Percentiles rank a stretch among this genome's conserved stretches.
phyloP scores from a whole-genome alignment of 2,329 filamentous ascomycete genomes.

The Proliferodiscus dingleyae region DNA sequence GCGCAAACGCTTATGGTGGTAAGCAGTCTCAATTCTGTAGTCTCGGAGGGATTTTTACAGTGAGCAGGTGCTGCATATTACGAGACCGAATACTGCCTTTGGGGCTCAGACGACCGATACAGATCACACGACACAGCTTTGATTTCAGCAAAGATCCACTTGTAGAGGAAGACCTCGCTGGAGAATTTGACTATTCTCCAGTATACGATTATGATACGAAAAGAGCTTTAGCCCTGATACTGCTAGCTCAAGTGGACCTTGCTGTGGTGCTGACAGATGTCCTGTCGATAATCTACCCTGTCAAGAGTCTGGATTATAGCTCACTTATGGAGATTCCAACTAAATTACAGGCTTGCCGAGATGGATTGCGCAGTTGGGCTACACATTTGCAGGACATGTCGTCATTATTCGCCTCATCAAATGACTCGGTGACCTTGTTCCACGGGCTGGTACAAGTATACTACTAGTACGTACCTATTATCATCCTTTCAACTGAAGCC shows the following conservation, averaged over 20 bases:
- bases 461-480: slow-evolving; percentile 2
- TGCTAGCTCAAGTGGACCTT: slow-evolving; percentile 8
- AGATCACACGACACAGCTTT: slow-evolving; percentile 44
- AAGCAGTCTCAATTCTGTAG: not conserved
- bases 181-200: slow-evolving; percentile 41
- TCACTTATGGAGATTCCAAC: slow-evolving; percentile 3
- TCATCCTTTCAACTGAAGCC: not conserved
- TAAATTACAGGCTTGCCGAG: not conserved
- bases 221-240: slow-evolving; percentile 29
- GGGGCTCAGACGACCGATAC: slow-evolving; percentile 45
- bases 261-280: slow-evolving; percentile 9
- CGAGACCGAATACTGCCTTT: slow-evolving; percentile 47
- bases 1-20: slow-evolving; percentile 51
- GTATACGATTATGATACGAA: slow-evolving; percentile 45
- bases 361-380: not conserved
- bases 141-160: slow-evolving; percentile 38
- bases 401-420: not conserved
- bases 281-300: slow-evolving; percentile 8
- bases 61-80: slow-evolving; percentile 38
- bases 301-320: slow-evolving; percentile 1
- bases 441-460: slow-evolving; percentile 5
- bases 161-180: slow-evolving; percentile 39
- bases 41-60: not conserved
- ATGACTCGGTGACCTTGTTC: slow-evolving; percentile 6
- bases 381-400: not conserved